Evolutionary conservation across 2,329 filamentous ascomycete species (phyloP).

Genomic region (Colletotrichum sp.): DNA sequence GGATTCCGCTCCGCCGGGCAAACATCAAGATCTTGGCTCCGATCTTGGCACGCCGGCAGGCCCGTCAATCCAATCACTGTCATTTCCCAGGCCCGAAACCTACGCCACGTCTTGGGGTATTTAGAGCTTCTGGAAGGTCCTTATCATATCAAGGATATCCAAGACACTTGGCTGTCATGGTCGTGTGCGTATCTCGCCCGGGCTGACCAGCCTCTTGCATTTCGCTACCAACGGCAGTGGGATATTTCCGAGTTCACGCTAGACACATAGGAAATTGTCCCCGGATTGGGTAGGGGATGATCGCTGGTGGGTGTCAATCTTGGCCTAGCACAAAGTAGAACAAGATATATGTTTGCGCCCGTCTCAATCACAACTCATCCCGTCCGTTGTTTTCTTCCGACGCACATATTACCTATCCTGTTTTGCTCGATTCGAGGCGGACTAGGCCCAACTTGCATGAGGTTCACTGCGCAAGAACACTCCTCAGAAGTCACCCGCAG

Average conservation of each 20-base stretch:
- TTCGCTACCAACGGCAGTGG: not conserved
- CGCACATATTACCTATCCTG: too few species aligned
- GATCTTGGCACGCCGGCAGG: not conserved
- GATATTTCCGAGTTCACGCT: not conserved
- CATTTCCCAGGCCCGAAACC: fast-evolving
- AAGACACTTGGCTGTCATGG: slow-evolving; percentile 4
- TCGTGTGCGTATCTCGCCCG: not conserved
- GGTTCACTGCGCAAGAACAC: too few species aligned
- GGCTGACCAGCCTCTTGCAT: not conserved
- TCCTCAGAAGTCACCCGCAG: not conserved
- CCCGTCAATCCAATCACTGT: not conserved
- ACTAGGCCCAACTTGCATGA: not conserved
- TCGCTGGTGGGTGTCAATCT: not conserved
- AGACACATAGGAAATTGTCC: not conserved
- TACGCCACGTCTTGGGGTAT: not conserved
- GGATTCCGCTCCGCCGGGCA: not conserved
- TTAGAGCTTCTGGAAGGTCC: not conserved
- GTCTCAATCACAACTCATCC: not conserved
- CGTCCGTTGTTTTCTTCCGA: too few species aligned
- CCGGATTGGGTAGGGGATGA: not conserved
- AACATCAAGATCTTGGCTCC: not conserved
- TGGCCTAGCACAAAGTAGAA: not conserved
- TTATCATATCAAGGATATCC: not conserved
- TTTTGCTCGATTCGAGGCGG: too few species aligned
- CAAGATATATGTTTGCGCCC: not conserved